Conservation (phyloP, 352 stramenopile genomes). For the Phytophthora pinifolia region DNA sequence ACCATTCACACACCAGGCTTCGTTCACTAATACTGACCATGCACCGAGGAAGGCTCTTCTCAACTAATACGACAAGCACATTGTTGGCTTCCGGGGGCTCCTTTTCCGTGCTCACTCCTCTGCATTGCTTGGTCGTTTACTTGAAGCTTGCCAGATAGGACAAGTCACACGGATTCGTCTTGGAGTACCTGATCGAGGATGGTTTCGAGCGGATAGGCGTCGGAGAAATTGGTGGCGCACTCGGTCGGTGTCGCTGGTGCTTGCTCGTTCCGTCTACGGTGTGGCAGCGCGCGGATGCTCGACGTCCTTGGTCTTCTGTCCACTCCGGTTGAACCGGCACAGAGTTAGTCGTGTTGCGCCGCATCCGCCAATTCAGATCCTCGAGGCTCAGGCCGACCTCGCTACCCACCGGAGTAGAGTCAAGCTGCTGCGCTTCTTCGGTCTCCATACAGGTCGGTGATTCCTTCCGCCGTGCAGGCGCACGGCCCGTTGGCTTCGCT, state of each 20-base stretch:
- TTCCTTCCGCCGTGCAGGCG: constrained; percentile 5
- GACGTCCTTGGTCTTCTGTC: constrained; percentile 11
- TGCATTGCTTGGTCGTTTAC: constrained; percentile 18
- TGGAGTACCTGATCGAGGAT: constrained; percentile 32
- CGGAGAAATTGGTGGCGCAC: constrained; percentile 3
- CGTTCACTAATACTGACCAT: too few relatives aligned
- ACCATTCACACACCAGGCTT: too few relatives aligned
- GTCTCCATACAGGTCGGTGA: constrained; percentile 7
- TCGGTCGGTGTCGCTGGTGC: constrained; percentile 12
- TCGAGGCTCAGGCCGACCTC: constrained; percentile 33
- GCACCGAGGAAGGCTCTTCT: too few relatives aligned
- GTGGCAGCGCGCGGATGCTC: constrained; percentile 15
- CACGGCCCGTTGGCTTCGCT: constrained; percentile 23
- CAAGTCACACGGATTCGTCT: constrained; percentile 45
- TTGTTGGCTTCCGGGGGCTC: constrained; percentile 8
- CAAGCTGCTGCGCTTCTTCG: constrained; percentile 6
- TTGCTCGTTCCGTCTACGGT: constrained; percentile 17
- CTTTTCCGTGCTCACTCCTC: constrained; percentile 6
- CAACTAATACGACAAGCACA: too few relatives aligned
- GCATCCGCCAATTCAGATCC: constrained; percentile 39
- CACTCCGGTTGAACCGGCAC: constrained; percentile 25
- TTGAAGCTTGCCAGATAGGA: constrained; percentile 62
- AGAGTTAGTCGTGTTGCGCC: constrained; percentile 35
- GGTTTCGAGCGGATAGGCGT: constrained; percentile 9
- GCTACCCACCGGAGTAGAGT: constrained; percentile 23